These are phyloP conservation scores for Podaxis carcinomalis DNA, from an alignment of 768 basidiomycete genomes.

Conservation along the genomic window DNA sequence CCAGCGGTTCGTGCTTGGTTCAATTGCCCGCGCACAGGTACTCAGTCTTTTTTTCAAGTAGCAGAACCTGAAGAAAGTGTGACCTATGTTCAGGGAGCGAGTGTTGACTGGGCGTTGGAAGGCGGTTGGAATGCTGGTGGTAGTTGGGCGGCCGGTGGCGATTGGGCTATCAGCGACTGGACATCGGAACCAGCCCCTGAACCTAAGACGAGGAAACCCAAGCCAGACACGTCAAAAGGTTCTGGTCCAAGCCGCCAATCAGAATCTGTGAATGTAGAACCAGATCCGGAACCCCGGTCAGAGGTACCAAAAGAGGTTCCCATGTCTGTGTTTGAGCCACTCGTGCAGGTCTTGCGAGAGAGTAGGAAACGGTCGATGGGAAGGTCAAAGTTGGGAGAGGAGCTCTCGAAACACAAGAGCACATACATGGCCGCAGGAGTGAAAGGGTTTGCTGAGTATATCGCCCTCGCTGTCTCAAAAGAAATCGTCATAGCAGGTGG, in stretches of 20 bases:
- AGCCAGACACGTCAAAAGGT: neutral
- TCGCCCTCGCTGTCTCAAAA: conserved; percentile 5
- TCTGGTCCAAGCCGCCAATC: neutral
- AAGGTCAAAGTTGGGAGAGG: conserved; percentile 3
- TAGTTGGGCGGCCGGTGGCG: neutral
- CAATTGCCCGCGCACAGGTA: neutral
- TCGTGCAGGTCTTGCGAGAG: neutral
- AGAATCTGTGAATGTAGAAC: neutral
- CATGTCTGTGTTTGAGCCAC: neutral
- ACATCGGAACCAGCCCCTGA: neutral
- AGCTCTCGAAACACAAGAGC: neutral
- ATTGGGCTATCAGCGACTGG: neutral
- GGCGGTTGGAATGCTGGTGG: neutral
- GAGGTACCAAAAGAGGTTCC: neutral
- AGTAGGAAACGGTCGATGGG: neutral
- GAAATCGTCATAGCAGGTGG: conserved; percentile 2
- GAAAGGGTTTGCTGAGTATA: conserved; percentile 8
- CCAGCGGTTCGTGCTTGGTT: neutral
- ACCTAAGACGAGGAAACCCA: neutral
- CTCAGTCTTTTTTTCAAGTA: neutral
- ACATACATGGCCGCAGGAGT: conserved; percentile 10
- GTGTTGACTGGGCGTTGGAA: neutral
- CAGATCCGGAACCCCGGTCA: neutral
- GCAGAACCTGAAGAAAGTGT: neutral
- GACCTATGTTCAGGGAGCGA: neutral